These are phyloP conservation scores for Neoascochyta sp. DNA, from an alignment of 2,329 filamentous ascomycete species.

Conservation along the genomic window DNA sequence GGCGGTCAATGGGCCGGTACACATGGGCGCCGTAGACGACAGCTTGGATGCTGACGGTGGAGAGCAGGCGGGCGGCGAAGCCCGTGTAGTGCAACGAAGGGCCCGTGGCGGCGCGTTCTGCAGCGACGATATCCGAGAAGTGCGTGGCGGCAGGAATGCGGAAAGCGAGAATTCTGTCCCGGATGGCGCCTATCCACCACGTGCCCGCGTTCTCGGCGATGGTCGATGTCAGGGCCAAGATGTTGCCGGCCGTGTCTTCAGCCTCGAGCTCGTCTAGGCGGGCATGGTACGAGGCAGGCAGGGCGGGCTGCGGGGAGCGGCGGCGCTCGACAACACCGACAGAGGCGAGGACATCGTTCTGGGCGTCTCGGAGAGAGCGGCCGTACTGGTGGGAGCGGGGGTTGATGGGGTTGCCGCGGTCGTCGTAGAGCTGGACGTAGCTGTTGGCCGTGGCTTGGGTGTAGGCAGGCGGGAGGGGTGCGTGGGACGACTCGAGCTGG, in stretches of 20 bases:
- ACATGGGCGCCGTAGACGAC: slow-evolving; percentile 17
- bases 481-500: slow-evolving; percentile 23
- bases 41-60: slow-evolving; percentile 18
- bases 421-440: slow-evolving; percentile 43
- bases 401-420: slow-evolving; percentile 45
- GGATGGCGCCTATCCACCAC: slow-evolving; percentile 35
- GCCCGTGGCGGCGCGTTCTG: slow-evolving; percentile 18
- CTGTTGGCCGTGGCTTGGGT: slow-evolving; percentile 22
- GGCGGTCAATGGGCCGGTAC: slow-evolving; percentile 28
- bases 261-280: slow-evolving; percentile 28
- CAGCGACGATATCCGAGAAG: slow-evolving; percentile 25
- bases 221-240: slow-evolving; percentile 20
- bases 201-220: slow-evolving; percentile 28
- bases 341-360: slow-evolving; percentile 48
- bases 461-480: slow-evolving; percentile 21
- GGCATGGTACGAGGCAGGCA: slow-evolving; percentile 26
- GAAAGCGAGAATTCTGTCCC: slow-evolving; percentile 32
- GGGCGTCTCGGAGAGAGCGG: slow-evolving; percentile 42
- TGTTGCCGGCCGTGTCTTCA: slow-evolving; percentile 30
- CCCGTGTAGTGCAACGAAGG: slow-evolving; percentile 26
- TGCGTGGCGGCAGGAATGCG: slow-evolving; percentile 18
- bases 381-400: slow-evolving; percentile 40
- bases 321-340: slow-evolving; percentile 47
- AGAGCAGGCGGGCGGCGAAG: slow-evolving; percentile 20
- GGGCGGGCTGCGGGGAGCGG: slow-evolving; percentile 19